Evolutionary conservation across 257 asterid genomes (phyloP), one percentile per base, ranked within the genome.

Genomic region (Nicotiana sylvestris): DNA sequence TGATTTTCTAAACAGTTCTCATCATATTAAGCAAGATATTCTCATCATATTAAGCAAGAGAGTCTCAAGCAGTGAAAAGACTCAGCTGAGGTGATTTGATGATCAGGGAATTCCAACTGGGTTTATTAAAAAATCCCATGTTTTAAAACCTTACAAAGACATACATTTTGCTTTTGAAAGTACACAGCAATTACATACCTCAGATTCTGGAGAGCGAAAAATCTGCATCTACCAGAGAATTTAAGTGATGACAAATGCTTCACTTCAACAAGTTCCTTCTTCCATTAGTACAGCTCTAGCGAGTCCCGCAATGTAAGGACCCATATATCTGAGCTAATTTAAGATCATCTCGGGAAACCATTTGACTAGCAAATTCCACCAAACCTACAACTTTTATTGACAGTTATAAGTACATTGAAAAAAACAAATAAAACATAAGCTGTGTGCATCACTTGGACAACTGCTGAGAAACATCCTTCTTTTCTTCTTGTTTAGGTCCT

Each of bases 401-500:
- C 39, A 74, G 27, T 49, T 49, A 74, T 15, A 74, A 0, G 2
- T 49, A 15, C 62, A 74, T 49, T 1, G 21, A 2, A 27, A 27
- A 33, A 35, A 12, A 43, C 51, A 72, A 49, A 46, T 12, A 74
- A 13, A 35, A 49, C 39, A 4, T 49, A 37, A 51, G 25, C 21
- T 49, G 80, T 49, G 64, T 49, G 80, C 64, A 74, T 74, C 80
- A 74, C 64, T 74, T 51, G 62, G 80, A 30, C 78, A 90, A 81
- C 81, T 86, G 88, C n/a, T 68, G 78, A 16, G 92, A 67, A 86
- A 86, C 76, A 70, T 90, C 88, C 16, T 89, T 87, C 0, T 83
- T 74, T 64, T 92, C 99, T 74, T 74, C 80, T 80, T 87, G 87
- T 77, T 91, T 96, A 35, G 95, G 57, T 43, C 93, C 92, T 4